Base-by-base conservation (phyloP, 495 filamentous ascomycete genomes). In the Penicillium waksmanii region DNA sequence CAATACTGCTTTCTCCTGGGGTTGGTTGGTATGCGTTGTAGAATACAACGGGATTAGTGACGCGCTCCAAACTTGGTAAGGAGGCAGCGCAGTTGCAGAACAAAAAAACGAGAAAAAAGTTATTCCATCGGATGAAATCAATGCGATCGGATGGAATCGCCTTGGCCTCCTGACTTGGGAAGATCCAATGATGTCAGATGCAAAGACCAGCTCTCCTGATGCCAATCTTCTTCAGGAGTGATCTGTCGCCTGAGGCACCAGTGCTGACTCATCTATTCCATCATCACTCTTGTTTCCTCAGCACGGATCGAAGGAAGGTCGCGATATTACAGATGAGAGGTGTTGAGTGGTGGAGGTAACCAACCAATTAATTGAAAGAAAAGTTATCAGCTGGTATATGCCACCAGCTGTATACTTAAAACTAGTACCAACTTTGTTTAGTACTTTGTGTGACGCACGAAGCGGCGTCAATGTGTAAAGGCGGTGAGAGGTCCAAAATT, bases 21-120 rank as follows among this genome's bases (percentile, higher is more conserved):
- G 46, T 52, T 53, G 27, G 27, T 31, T 31, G 27, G 27, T 31
- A 7, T 46, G 34, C 56, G 52, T 35, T 58, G 62, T 58, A 34
- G 47, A 66, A 51, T 31, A 56, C 47, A 61, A 51, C 63, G 60
- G 56, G 60, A 63, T 57, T 51, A 54, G 51, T 50, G 58, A 56
- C 43, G 31, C 54, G 44, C 38, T 56, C 43, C 40, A 55, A 56
- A 33, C 51, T 58, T 62, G 59, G 52, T 55, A 17, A 51, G 42
- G 38, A 25, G 31, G 18, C 35, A 9, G 10, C 31, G 31, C 23
- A 23, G 25, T 17, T 13, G 36, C 36, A 38, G 15, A 38, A 38
- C 12, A n/a, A 31, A 38, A 38, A 13, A 38, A 38, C 0, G 36
- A 38, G 11, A 6, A n/a, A 38, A 12, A 38, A 38, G 36, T 51